Evolutionary conservation across 331 rosid genomes (phyloP), one percentile per base, ranked within the genome.

Genomic region (Quercus tomentella): DNA sequence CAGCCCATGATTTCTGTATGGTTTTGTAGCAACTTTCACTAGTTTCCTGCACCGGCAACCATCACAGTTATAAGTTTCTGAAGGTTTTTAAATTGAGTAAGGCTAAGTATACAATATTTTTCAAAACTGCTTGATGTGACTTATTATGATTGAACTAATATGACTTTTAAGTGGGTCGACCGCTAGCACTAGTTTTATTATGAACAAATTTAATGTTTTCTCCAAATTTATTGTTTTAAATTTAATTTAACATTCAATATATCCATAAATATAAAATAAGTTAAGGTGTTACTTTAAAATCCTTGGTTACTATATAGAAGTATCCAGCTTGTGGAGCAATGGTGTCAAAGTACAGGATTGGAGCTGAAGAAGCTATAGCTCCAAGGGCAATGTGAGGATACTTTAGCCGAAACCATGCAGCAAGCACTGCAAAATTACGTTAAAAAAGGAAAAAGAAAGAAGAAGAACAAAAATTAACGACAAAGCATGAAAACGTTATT

Each of bases 311-410:
- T 25, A 88, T 14, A 41, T 81, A 85, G 10, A 81, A 85, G 56
- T 85, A 88, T 73, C 88, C 94, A 0, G 67, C 69, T 31, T 57
- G 54, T 6, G 92, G 94, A 33, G 84, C 78, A n/a, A 88, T 60
- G 35, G 73, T 79, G 62, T 86, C 77, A 65, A 90, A 86, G 78
- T 90, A 90, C 35, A 88, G 91, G 72, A 87, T 81, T 7, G 89
- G 89, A n/a, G 93, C 92, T 31, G 89, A 91, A 28, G 96, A 91
- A 41, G 96, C 93, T 4, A 91, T 78, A 73, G 96, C 93, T 84
- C 90, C 91, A 14, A 89, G 76, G 23, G 91, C 90, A 35, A 91
- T 56, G 60, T 91, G 93, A 5, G 93, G 92, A 73, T 91, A 89
- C 83, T 91, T 91, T 11, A 91, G 81, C 33, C 96, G 88, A 57